These are phyloP conservation scores for Eutrema yunnanense DNA, from an alignment of 345 rosid genomes.

Conservation along the genomic window DNA sequence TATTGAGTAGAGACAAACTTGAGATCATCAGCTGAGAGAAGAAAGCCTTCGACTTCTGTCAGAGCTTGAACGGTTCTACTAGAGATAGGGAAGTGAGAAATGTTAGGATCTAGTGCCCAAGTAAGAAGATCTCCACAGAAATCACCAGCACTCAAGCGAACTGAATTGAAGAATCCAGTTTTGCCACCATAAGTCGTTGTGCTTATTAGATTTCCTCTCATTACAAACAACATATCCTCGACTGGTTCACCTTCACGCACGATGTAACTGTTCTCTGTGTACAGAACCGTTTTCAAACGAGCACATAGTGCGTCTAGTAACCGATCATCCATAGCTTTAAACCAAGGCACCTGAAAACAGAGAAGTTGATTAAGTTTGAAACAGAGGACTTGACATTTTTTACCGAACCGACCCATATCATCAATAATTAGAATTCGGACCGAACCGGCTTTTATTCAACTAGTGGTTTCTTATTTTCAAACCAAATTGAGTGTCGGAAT, in stretches of 20 bases:
- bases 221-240: conserved; percentile 37
- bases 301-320: conserved; percentile 33
- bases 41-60: conserved; percentile 40
- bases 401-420: too few species aligned
- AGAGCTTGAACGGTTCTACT: conserved; percentile 27
- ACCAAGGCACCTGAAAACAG: conserved; percentile 40
- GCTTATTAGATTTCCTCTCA: conserved; percentile 26
- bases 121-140: conserved; percentile 40
- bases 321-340: conserved; percentile 38
- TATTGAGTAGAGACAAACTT: conserved; percentile 31
- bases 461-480: too few species aligned
- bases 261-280: conserved; percentile 30
- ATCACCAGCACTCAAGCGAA: conserved; percentile 11
- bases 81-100: conserved; percentile 32
- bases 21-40: conserved; percentile 33
- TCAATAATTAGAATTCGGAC: too few species aligned
- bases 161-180: conserved; percentile 29
- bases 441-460: too few species aligned
- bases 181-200: conserved; percentile 37
- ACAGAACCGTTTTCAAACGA: conserved; percentile 26
- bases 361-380: neutral
- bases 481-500: too few species aligned
- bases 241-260: conserved; percentile 42
- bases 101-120: conserved; percentile 48
- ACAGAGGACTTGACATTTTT: too few species aligned